Conservation (phyloP, 1,284 basidiomycete genomes). For the Melampsora larici-populina region DNA sequence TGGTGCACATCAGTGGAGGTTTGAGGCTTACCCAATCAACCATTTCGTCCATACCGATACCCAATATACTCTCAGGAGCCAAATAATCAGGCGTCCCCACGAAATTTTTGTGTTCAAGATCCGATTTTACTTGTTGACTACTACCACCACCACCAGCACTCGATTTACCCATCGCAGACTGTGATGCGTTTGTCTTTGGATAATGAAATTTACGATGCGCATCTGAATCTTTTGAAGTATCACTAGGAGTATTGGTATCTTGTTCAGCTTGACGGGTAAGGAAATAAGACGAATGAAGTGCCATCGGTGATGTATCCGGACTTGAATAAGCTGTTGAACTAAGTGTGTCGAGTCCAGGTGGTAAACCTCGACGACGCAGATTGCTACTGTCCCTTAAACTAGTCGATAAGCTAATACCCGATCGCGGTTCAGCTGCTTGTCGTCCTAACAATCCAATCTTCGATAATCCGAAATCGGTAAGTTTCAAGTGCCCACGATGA, state of each 20-base stretch:
- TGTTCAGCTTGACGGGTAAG: not conserved
- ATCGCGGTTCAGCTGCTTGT: slow-evolving; percentile 71
- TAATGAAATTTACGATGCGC: not conserved
- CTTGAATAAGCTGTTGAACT: slow-evolving; percentile 14
- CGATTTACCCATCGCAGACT: slow-evolving; percentile 38
- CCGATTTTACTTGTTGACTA: slow-evolving; percentile 9
- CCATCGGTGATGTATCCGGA: slow-evolving; percentile 29
- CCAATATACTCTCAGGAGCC: slow-evolving; percentile 92
- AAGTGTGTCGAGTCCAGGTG: slow-evolving; percentile 58
- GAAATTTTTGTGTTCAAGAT: slow-evolving; percentile 57
- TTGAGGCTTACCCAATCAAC: slow-evolving; percentile 81
- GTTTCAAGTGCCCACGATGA: slow-evolving; percentile 88
- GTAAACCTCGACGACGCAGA: slow-evolving; percentile 52
- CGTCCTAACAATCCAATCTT: slow-evolving; percentile 94
- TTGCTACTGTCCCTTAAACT: slow-evolving; percentile 55
- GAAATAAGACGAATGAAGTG: slow-evolving; percentile 30
- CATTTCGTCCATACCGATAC: slow-evolving; percentile 89
- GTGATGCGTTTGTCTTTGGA: not conserved
- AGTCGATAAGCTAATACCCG: slow-evolving; percentile 58
- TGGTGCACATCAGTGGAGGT: slow-evolving; percentile 53
- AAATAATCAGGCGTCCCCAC: slow-evolving; percentile 97
- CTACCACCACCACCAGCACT: slow-evolving; percentile 10
- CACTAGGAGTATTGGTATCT: not conserved
- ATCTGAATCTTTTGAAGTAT: not conserved
- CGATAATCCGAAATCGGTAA: slow-evolving; percentile 96